Conservation (phyloP, 768 basidiomycete species). For the Lyophyllum decastes region DNA sequence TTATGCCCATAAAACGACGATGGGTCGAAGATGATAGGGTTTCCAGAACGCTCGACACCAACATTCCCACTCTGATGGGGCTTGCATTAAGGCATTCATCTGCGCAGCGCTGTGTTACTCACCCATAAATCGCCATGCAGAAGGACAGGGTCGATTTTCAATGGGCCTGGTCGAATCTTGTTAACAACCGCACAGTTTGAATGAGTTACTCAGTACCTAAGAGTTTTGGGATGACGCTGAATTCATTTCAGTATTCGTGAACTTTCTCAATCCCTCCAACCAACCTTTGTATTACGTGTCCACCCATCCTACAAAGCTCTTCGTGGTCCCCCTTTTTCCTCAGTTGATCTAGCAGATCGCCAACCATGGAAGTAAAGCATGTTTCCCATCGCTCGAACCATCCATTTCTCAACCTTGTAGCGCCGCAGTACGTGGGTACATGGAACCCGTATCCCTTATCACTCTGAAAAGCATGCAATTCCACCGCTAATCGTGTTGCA, state of each 20-base stretch:
- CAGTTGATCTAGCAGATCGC: slow-evolving; percentile 54
- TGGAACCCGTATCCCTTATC: slow-evolving; percentile 65
- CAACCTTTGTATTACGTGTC: slow-evolving; percentile 49
- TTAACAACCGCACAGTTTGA: not conserved
- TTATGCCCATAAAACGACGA: slow-evolving; percentile 81
- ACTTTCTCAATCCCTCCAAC: slow-evolving; percentile 15
- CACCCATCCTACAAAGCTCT: slow-evolving; percentile 52
- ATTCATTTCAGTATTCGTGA: not conserved
- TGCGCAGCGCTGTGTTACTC: slow-evolving; percentile 16
- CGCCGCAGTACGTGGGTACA: slow-evolving; percentile 77
- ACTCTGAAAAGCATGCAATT: slow-evolving; percentile 62
- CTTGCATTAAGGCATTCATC: slow-evolving; percentile 2
- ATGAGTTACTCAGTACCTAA: slow-evolving; percentile 37
- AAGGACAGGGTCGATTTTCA: slow-evolving; percentile 65
- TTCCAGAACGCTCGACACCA: slow-evolving; percentile 54
- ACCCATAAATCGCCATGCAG: slow-evolving; percentile 86
- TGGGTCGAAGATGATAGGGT: slow-evolving; percentile 76
- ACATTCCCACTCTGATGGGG: slow-evolving; percentile 67
- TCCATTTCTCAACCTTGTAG: slow-evolving; percentile 69
- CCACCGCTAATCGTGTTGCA: slow-evolving; percentile 63
- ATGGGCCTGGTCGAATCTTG: slow-evolving; percentile 31
- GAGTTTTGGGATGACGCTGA: slow-evolving; percentile 75
- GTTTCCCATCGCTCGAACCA: slow-evolving; percentile 74
- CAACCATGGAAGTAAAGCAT: slow-evolving; percentile 65
- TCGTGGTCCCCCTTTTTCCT: slow-evolving; percentile 38